Base-by-base conservation (phyloP, 1,284 basidiomycete species). In the Ustilago shanxiensis region DNA sequence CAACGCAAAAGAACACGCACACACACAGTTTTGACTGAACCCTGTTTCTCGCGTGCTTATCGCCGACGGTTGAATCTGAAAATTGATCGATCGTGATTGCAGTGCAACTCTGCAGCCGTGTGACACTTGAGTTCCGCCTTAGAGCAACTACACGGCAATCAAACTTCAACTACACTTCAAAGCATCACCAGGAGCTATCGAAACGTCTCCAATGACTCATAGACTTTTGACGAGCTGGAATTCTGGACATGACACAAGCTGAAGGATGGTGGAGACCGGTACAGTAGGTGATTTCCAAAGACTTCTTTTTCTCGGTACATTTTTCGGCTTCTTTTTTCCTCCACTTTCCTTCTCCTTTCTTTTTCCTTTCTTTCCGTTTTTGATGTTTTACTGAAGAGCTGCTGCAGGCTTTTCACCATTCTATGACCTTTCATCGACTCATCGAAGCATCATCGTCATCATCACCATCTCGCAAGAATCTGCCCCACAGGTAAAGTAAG, bases 271-370 rank as follows among this genome's bases (percentile, higher is more conserved):
- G 31, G 31, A 33, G 11, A n/a, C n/a, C n/a, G n/a, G n/a, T n/a
- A n/a, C n/a, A n/a, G n/a, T n/a, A 22, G 28, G 2, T 28, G 50
- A 29, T 33, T 33, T 51, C 13, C 24, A 26, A 18, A n/a, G 18
- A 18, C 14, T 47, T 45, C 4, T 33, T 33, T 33, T 33, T 33
- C 2, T 58, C 44, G 56, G 56, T 31, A 16, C 26, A 31, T 58
- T 58, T 58, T 58, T 35, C 41, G 29, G 41, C 29, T 28, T 9
- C 6, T 47, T 55, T 45, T 57, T 57, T 33, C n/a, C 29, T 57
- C n/a, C 11, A 37, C 31, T 37, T 53, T 37, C 28, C 18, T 35
- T 5, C 31, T 33, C n/a, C n/a, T n/a, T n/a, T n/a, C n/a, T n/a
- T n/a, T 37, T 53, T 37, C 28, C 18, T 35, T 5, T 11, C 11